Evolutionary conservation across 176 grass and related monocot genomes (phyloP), one percentile per base, ranked within the genome.

Genomic region (Ensete ventricosum): DNA sequence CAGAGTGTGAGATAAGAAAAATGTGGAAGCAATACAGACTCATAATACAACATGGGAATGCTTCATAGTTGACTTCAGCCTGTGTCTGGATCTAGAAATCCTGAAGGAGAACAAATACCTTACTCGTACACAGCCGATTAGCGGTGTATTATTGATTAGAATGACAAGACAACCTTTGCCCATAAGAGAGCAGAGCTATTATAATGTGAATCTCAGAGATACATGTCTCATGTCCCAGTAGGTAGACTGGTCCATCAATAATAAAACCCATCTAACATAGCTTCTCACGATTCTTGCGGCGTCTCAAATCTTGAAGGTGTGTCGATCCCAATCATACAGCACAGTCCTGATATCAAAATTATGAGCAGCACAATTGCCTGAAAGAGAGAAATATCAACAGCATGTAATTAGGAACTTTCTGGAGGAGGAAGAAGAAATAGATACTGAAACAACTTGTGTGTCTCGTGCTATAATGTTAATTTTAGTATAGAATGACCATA

Each of bases 251-350:
- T 65, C 12, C 63, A 65, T 13, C 24, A 23, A 8, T 23, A 21
- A 9, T 21, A 2, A 2, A 19, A 9, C 16, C 19, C n/a, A 29
- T 52, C n/a, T 64, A 64, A 22, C 14, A 76, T 20, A 49, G 13
- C 54, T 21, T 22, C 19, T 79, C 57, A 94, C 64, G 89, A 83
- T 81, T 99, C 95, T 71, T 82, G 81, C 24, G 95, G 84, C 78
- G 90, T 80, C 66, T 94, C 91, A 27, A 99, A 99, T 81, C 91
- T 90, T 26, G 86, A 78, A 14, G 95, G 95, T 29, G 88, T 84
- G 79, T 89, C 88, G 5, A 99, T 99, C 72, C 95, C 95, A 88
- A 91, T 85, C 95, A 99, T 99, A 53, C 95, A 99, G 54, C 82
- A 86, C 21, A 99, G 78, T 16, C 95, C 95, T 60, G 95, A 99